phyloP scores from a whole-genome alignment of 768 basidiomycete genomes.

The Kwoniella dejecticola region DNA sequence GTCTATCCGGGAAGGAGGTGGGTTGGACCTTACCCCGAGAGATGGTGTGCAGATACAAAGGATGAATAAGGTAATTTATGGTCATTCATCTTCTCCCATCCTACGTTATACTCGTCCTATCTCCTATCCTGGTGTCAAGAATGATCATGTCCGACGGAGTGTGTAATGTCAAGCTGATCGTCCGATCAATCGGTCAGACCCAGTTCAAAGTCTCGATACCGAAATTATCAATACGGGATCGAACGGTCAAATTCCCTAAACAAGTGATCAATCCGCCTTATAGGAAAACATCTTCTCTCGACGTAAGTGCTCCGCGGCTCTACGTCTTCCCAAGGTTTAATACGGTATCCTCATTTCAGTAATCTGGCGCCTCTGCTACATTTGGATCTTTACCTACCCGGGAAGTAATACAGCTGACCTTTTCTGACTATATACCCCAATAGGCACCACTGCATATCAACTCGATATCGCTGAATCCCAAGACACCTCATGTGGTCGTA shows the following conservation, averaged over 20 bases:
- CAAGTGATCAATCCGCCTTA: slow-evolving; percentile 61
- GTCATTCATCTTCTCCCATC: background rate
- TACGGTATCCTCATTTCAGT: too few species aligned
- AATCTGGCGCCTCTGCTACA: too few species aligned
- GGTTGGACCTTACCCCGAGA: slow-evolving; percentile 59
- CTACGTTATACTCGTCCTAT: background rate
- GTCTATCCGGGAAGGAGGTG: slow-evolving; percentile 58
- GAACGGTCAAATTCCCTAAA: slow-evolving; percentile 61
- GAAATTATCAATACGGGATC: slow-evolving; percentile 60
- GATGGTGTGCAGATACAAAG: slow-evolving; percentile 61
- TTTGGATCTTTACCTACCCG: too few species aligned
- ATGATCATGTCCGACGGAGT: background rate
- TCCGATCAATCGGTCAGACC: slow-evolving; percentile 24
- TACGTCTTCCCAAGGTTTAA: too few species aligned
- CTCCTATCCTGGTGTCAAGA: background rate
- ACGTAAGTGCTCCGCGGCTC: slow-evolving; percentile 27
- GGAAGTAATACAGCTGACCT: too few species aligned
- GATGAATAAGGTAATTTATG: slow-evolving; percentile 4
- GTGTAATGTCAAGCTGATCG: background rate
- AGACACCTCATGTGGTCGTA: slow-evolving; percentile 36
- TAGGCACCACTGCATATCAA: slow-evolving; percentile 51
- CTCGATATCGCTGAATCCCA: slow-evolving; percentile 42
- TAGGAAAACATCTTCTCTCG: slow-evolving; percentile 50
- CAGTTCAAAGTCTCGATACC: slow-evolving; percentile 44
- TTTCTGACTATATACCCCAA: background rate